Evolutionary conservation across 2,329 filamentous ascomycete genomes (phyloP).

Genomic region (Ampelomyces quisqualis): DNA sequence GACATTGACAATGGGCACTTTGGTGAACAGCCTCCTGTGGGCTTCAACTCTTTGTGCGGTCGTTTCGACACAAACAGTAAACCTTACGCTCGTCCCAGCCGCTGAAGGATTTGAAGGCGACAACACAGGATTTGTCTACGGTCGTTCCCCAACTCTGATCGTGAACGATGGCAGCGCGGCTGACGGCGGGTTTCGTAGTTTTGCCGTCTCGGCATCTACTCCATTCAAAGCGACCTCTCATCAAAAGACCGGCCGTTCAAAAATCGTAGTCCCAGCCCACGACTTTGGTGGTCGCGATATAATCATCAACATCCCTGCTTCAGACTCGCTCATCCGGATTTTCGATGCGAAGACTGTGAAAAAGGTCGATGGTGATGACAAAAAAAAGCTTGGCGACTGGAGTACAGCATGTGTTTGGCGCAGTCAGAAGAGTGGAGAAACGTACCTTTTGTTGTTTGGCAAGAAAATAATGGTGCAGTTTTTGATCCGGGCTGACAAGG

Average conservation of each 20-base stretch:
- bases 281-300: slow-evolving; percentile 26
- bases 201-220: slow-evolving; percentile 10
- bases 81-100: slow-evolving; percentile 23
- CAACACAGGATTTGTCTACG: slow-evolving; percentile 32
- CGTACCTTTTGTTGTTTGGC: slow-evolving; percentile 34
- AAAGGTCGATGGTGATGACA: slow-evolving; percentile 21
- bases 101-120: slow-evolving; percentile 31
- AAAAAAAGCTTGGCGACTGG: slow-evolving; percentile 34
- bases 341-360: slow-evolving; percentile 24
- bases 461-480: slow-evolving; percentile 35
- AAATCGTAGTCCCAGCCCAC: slow-evolving; percentile 27
- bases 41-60: background rate
- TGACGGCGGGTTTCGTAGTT: slow-evolving; percentile 30
- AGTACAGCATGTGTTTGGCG: slow-evolving; percentile 33
- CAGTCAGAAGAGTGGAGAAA: slow-evolving; percentile 26
- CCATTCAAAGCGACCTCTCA: slow-evolving; percentile 18
- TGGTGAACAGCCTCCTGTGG: background rate
- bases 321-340: slow-evolving; percentile 29
- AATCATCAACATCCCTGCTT: slow-evolving; percentile 32
- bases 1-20: background rate
- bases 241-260: slow-evolving; percentile 30
- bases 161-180: slow-evolving; percentile 34
- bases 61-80: slow-evolving; percentile 8
- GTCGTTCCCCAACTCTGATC: slow-evolving; percentile 20
- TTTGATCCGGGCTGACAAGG: slow-evolving; percentile 12